Evolutionary conservation across 352 stramenopile species (phyloP), one percentile per base, ranked within the genome.

Genomic region (Pythium aquatile): DNA sequence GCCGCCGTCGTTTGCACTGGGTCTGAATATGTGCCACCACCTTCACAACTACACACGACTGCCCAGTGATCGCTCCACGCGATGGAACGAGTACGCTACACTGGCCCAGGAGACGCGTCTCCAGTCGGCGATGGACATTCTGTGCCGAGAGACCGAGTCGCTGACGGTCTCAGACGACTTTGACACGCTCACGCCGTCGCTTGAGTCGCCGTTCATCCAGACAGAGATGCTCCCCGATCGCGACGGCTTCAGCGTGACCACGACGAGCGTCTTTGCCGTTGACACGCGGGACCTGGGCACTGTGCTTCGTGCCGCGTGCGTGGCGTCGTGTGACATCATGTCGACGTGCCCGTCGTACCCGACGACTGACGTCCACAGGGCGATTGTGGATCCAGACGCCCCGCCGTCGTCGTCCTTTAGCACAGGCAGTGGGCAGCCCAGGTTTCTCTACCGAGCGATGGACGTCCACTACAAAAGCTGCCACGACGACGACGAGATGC

Each of bases 231-330:
- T 61, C 8, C 55, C 55, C 14, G 55, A 61, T 40, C 14, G 8
- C 33, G n/a, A 48, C 11, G 57, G 57, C 30, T 65, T 58, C 26
- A 69, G 68, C 32, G 68, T 75, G 58, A 81, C 69, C n/a, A 75
- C 71, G 28, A 69, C 59, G 0, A 65, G 65, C 11, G 69, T 77
- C 42, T 81, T 74, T 47, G 68, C 71, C 13, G 66, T 81, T 59
- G 74, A 77, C 42, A 73, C 64, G 13, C 40, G 35, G 7, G 59
- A 78, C 47, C 55, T 73, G 8, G 63, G 61, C 5, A 73, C 47
- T n/a, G 57, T 63, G 13, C 57, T 78, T 29, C 42, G 62, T 9
- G 68, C 65, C 24, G 66, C 70, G 11, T 75, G 60, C 14, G 63
- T 63, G 13, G 57, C 66, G 10, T 69, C 75, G 39, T 8, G 75